phyloP scores from a whole-genome alignment of 2,329 filamentous ascomycete genomes.

The Talaromyces sp. region DNA sequence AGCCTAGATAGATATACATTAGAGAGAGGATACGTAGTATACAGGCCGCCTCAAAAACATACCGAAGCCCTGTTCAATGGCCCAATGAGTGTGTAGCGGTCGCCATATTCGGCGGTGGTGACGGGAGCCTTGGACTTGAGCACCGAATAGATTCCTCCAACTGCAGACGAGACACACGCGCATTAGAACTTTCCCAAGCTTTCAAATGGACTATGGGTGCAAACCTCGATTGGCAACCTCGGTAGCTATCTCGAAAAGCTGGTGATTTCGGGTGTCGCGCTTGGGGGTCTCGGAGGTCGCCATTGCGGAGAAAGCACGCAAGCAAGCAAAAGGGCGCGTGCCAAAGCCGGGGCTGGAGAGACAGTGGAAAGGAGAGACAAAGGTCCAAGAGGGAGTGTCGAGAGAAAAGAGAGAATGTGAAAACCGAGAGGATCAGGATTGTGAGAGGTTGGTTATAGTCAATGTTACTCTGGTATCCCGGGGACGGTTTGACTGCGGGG shows the following conservation, averaged over 20 bases:
- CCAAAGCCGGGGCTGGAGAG: background rate
- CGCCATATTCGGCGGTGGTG: conserved; percentile 97
- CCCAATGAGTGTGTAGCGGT: conserved; percentile 90
- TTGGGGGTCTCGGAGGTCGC: conserved; percentile 54
- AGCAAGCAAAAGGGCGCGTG: conserved; percentile 4
- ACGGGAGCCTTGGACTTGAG: conserved; percentile 98
- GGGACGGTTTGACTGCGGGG: conserved; percentile 6
- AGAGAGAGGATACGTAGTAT: background rate
- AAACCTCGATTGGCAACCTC: conserved; percentile 93
- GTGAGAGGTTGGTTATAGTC: background rate
- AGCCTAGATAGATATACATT: conserved; percentile 52
- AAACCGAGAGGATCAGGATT: background rate
- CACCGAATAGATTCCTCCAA: conserved; percentile 98
- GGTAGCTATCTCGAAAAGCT: conserved; percentile 94
- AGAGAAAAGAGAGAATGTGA: conserved; percentile 11
- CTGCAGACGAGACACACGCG: conserved; percentile 42
- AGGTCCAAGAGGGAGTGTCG: conserved; percentile 8
- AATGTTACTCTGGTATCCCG: conserved; percentile 4
- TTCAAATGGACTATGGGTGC: conserved; percentile 16
- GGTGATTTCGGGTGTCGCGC: conserved; percentile 85
- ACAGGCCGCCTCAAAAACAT: conserved; percentile 34
- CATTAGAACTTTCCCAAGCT: conserved; percentile 8
- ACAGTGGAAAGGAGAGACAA: conserved; percentile 5
- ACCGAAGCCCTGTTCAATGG: conserved; percentile 89
- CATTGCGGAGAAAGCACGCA: conserved; percentile 39